Percentiles rank a stretch among this genome's conserved stretches.
These are phyloP conservation scores for Podospora conica DNA, from an alignment of 495 filamentous ascomycete genomes.

Conservation along the genomic window DNA sequence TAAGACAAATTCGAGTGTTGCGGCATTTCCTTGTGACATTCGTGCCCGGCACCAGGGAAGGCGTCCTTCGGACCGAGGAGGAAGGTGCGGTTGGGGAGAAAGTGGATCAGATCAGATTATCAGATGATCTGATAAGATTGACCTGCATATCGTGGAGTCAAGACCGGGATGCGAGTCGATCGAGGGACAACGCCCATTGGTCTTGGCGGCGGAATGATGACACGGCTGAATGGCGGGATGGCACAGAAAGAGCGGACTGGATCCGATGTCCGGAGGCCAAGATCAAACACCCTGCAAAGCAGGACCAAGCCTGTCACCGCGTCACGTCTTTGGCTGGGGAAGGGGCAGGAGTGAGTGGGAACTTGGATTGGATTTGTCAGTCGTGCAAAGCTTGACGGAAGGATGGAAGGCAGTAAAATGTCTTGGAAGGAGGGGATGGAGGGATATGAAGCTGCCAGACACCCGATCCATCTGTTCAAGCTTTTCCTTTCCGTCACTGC, in stretches of 20 bases:
- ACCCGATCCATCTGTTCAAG: neutral
- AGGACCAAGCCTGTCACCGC: too few relatives aligned
- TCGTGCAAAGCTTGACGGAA: neutral
- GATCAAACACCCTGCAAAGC: too few relatives aligned
- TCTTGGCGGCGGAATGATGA: neutral
- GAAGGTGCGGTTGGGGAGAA: neutral
- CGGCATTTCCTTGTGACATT: neutral
- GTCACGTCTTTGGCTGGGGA: too few relatives aligned
- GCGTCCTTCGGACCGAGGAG: neutral
- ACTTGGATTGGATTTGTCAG: neutral
- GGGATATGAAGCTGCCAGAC: neutral
- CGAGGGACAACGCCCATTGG: neutral
- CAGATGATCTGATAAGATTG: constrained; percentile 34
- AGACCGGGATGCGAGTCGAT: neutral
- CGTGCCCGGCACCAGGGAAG: neutral
- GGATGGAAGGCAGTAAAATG: neutral
- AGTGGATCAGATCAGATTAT: constrained; percentile 9
- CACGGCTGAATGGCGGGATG: neutral
- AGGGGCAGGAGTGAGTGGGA: neutral
- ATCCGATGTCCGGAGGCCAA: neutral
- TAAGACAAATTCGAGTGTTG: neutral
- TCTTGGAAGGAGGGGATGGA: neutral
- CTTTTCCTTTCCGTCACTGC: neutral
- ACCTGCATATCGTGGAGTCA: constrained; percentile 12
- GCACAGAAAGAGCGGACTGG: too few relatives aligned